Evolutionary conservation across 768 basidiomycete genomes (phyloP).

Genomic region (Asterophora lycoperdoides): DNA sequence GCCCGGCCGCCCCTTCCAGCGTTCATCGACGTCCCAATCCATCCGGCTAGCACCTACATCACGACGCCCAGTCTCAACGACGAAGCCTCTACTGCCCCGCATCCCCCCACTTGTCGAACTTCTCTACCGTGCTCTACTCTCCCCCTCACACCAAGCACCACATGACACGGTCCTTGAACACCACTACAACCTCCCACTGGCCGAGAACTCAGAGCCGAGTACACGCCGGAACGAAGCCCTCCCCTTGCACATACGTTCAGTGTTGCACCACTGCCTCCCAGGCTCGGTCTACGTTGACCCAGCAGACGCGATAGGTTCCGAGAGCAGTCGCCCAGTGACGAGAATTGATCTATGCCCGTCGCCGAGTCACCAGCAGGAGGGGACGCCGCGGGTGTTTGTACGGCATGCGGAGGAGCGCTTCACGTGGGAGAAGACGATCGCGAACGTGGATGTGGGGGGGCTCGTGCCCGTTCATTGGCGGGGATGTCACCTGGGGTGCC

Average conservation of each 20-base stretch:
- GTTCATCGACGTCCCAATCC: conserved; percentile 6
- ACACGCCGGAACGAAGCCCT: conserved; percentile 11
- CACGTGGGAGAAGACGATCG: conserved; percentile 59
- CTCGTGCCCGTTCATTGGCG: conserved; percentile 62
- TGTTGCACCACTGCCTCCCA: conserved; percentile 35
- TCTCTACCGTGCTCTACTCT: conserved; percentile 30
- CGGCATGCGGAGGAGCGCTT: conserved; percentile 56
- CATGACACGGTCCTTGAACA: conserved; percentile 27
- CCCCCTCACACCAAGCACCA: conserved; percentile 18
- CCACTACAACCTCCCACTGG: conserved; percentile 33
- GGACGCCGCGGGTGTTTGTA: conserved; percentile 41
- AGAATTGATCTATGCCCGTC: conserved; percentile 47
- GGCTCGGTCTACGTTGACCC: conserved; percentile 30
- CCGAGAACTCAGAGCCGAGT: conserved; percentile 8
- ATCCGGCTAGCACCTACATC: neutral
- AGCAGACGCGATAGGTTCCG: conserved; percentile 15
- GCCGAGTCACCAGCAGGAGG: conserved; percentile 32
- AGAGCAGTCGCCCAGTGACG: conserved; percentile 17
- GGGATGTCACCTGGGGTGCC: conserved; percentile 60
- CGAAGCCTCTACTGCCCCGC: conserved; percentile 13
- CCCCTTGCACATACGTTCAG: conserved; percentile 26
- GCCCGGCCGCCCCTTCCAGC: conserved; percentile 9
- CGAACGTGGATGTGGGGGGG: conserved; percentile 48
- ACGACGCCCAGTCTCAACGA: conserved; percentile 24
- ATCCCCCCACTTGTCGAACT: conserved; percentile 33